Evolutionary conservation across 257 asterid genomes (phyloP), one percentile per base, ranked within the genome.

Genomic region (Perilla frutescens): DNA sequence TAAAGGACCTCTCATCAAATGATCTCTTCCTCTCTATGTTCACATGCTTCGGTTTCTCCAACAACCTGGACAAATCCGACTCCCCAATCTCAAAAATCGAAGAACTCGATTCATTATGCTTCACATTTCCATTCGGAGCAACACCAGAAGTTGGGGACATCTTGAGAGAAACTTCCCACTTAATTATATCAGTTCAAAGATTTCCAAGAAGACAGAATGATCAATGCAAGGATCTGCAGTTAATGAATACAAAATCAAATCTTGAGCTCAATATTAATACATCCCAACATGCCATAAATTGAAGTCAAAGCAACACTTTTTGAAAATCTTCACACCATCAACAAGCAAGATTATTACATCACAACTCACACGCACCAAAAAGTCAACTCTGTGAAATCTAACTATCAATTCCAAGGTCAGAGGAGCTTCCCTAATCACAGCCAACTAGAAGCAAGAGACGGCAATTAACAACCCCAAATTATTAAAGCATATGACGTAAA

Each of bases 1-100:
- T 86, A 71, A 93, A 79, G 31, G 98, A 93, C 59, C 97, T 85
- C 68, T 93, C 98, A 49, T 91, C 98, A 7, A 93, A 93, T 1
- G 98, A 93, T 74, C 96, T 91, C 86, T 91, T 91, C 79, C 97
- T 84, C 67, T 93, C 98, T 51, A 85, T 81, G 39, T 74, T 87
- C 61, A 93, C 77, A 1, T 82, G 80, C 79, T 93, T 85, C 4
- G 90, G 90, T 62, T 77, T 86, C n/a, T 88, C 96, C 58, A 89
- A 63, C 44, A 92, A 71, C 44, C 90, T 79, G 3, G 86, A 77
- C 76, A 90, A 75, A 73, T 89, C 97, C 2, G 87, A 77, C 9
- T 87, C 96, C 29, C 81, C 96, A 15, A 85, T 90, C 75, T 91
- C 98, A 8, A 91, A 91, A 75, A 93, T 81, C 13, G 98, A 84